Evolutionary conservation across 1,139 yeast genomes (phyloP), one percentile per base, ranked within the genome.

Genomic region (Pneumocystis wakefieldiae): DNA sequence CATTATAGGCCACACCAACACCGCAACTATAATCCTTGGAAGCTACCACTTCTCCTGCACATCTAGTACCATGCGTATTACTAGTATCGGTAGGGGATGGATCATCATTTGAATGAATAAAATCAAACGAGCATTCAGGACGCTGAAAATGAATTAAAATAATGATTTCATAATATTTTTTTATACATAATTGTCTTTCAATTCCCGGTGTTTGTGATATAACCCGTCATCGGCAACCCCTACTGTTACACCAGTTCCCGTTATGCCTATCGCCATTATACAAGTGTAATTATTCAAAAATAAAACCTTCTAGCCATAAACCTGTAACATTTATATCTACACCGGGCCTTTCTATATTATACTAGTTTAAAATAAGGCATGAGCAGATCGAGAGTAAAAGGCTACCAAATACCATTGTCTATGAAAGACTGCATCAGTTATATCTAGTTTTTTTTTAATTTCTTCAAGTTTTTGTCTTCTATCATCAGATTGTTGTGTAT

Each of bases 1-100:
- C 84, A 62, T 83, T 83, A 71, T 82, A 91, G 0, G 97, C 97
- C 8, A 91, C 95, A 57, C 99, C 99, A 4, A 94, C 80, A 42
- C 98, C 98, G 76, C 99, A 94, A 28, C 79, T 84, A 57, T 84
- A 87, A 73, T 94, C 92, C 62, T 77, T 76, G 64, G 83, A 91
- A 1, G 85, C 95, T 0, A 97, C 97, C 64, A 94, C 87, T 74
- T 94, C 98, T 41, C 97, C 98, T 1, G 98, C 98, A 77, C 99
- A 94, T 69, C 99, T 79, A 0, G 99, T 94, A 2, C 99, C 99
- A 73, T 94, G 99, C 69, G 84, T 83, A 72, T 94, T 98, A 73
- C 87, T 95, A n/a, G 69, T 74, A 59, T 91, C 77, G 66, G 84
- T 77, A 8, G 98, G 99, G 67, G 81, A 82, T 0, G 99, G 99